Evolutionary conservation across 768 basidiomycete genomes (phyloP).

Genomic region (Cystobasidium ongulense): DNA sequence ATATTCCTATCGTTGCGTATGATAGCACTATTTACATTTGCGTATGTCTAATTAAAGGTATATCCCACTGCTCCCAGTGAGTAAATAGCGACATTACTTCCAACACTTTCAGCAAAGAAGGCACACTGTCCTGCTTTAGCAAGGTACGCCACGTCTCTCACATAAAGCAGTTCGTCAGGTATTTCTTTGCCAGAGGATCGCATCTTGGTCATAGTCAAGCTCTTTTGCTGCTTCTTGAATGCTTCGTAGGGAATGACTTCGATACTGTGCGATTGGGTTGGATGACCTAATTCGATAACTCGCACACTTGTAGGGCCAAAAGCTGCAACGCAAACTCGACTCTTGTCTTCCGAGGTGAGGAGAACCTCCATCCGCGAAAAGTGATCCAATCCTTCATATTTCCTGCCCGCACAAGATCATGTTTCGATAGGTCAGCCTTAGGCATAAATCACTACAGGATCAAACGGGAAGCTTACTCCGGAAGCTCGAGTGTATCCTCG

Average conservation of each 20-base stretch:
- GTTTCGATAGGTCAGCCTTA: background rate
- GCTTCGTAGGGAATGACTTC: conserved; percentile 7
- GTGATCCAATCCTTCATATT: conserved; percentile 1
- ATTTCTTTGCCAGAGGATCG: background rate
- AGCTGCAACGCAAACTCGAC: conserved; percentile 26
- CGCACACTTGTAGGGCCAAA: conserved; percentile 9
- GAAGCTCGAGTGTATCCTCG: background rate
- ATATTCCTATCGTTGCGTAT: no score
- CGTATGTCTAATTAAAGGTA: background rate
- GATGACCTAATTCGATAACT: background rate
- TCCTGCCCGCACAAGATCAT: background rate
- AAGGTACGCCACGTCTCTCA: conserved; percentile 27
- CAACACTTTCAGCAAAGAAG: conserved; percentile 32
- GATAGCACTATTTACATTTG: background rate
- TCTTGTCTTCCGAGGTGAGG: conserved; percentile 25
- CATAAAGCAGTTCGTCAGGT: background rate
- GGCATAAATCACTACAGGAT: no score
- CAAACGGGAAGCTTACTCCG: background rate
- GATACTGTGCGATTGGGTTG: background rate
- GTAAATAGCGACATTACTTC: conserved; percentile 6
- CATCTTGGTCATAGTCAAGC: conserved; percentile 28
- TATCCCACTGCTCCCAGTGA: background rate
- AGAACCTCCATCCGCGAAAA: conserved; percentile 33
- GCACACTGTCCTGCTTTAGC: conserved; percentile 2
- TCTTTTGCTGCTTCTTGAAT: background rate